These are phyloP conservation scores for Pseudodiploospora longispora DNA, from an alignment of 2,329 filamentous ascomycete species.

Conservation along the genomic window DNA sequence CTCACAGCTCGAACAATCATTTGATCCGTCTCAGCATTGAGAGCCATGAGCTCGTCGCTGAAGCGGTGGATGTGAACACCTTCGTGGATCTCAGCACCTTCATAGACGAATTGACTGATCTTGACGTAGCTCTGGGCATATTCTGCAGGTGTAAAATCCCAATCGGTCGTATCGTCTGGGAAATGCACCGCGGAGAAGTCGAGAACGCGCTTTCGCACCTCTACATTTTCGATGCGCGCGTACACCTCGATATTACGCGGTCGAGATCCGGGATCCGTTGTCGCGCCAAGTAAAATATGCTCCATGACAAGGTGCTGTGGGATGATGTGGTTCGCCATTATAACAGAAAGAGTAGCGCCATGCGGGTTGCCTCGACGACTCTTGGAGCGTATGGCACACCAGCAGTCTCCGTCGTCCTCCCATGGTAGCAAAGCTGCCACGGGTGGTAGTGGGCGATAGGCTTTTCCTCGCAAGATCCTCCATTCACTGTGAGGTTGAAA, in stretches of 20 bases:
- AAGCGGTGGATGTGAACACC: conserved; percentile 46
- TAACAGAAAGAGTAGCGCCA: conserved; percentile 58
- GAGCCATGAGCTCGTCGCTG: conserved; percentile 37
- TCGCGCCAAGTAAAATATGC: conserved; percentile 56
- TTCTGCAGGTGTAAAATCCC: conserved; percentile 20
- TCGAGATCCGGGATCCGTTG: conserved; percentile 52
- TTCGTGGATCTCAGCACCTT: conserved; percentile 33
- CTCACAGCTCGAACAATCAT: conserved; percentile 47
- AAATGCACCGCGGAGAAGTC: conserved; percentile 37
- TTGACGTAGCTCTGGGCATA: conserved; percentile 41
- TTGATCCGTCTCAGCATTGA: conserved; percentile 41
- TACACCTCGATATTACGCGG: conserved; percentile 65
- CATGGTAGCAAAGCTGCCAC: conserved; percentile 56
- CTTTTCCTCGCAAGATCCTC: conserved; percentile 13
- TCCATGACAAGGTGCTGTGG: conserved; percentile 66
- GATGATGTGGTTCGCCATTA: conserved; percentile 49
- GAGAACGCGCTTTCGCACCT: conserved; percentile 29
- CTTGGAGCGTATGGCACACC: conserved; percentile 56
- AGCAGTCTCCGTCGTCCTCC: conserved; percentile 79
- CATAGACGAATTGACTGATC: conserved; percentile 49
- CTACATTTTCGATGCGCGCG: conserved; percentile 45
- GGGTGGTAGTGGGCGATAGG: conserved; percentile 25
- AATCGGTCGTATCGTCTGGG: conserved; percentile 20
- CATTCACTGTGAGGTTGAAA: conserved; percentile 29
- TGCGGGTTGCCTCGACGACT: conserved; percentile 36